Evolutionary conservation across 192 early-diverging fungal species (phyloP).

Genomic region (Gaertneriomyces sp.): DNA sequence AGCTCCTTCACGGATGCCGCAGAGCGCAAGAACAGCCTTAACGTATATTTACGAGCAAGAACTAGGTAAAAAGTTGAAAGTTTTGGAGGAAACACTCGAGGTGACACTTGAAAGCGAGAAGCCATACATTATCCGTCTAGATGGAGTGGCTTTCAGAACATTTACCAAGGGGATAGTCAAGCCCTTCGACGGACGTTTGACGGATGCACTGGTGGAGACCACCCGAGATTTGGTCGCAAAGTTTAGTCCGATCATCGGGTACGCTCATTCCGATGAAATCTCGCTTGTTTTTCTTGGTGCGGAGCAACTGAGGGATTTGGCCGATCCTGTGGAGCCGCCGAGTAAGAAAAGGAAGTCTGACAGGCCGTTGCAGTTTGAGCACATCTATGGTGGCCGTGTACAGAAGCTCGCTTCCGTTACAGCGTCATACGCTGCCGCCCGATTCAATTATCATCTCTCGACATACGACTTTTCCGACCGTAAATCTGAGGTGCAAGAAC

Average conservation of each 20-base stretch:
- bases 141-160: conserved; percentile 50
- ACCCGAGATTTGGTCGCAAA: conserved; percentile 43
- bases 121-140: conserved; percentile 48
- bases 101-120: conserved; percentile 13
- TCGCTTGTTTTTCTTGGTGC: conserved; percentile 50
- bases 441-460: conserved; percentile 48
- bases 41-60: no score
- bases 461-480: conserved; percentile 30
- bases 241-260: conserved; percentile 41
- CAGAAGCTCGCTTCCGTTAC: conserved; percentile 51
- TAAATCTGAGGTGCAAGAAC: conserved; percentile 1
- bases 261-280: conserved; percentile 53
- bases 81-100: conserved; percentile 28
- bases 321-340: background rate
- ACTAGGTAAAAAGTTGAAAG: conserved; percentile 28
- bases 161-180: conserved; percentile 48
- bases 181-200: conserved; percentile 50
- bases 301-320: background rate
- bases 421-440: conserved; percentile 44
- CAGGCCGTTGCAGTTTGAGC: conserved; percentile 5
- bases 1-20: no score
- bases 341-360: background rate
- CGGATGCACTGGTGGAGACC: conserved; percentile 45
- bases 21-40: no score
- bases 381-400: conserved; percentile 47